Percentiles rank a stretch among this genome's conserved stretches.
Evolutionary conservation across 495 filamentous ascomycete species (phyloP).

Genomic region (Aspergillus nidulans): DNA sequence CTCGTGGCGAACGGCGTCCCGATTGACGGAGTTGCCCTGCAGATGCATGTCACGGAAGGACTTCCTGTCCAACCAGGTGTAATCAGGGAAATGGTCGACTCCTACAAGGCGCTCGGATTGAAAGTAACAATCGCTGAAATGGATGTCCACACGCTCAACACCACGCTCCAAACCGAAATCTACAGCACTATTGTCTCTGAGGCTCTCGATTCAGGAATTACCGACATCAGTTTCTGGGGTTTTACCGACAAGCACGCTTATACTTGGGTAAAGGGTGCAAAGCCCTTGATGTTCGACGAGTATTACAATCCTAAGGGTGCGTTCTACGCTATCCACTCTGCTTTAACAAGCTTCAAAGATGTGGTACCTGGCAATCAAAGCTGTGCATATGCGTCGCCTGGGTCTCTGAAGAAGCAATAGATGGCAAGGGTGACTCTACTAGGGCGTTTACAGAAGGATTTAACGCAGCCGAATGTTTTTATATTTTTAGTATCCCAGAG

Average conservation of each 20-base stretch:
- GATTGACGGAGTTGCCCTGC: not conserved
- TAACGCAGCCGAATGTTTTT: too few relatives aligned
- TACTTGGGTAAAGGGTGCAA: conserved; percentile 11
- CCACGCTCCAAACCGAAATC: not conserved
- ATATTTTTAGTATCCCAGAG: too few relatives aligned
- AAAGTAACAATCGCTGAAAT: not conserved
- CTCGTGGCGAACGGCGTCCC: not conserved
- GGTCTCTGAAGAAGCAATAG: too few relatives aligned
- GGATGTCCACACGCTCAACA: not conserved
- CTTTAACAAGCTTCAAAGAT: not conserved
- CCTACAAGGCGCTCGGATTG: not conserved
- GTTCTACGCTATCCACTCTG: not conserved
- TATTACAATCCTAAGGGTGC: conserved; percentile 8
- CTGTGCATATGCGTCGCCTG: too few relatives aligned
- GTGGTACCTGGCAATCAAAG: too few relatives aligned
- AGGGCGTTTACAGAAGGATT: too few relatives aligned
- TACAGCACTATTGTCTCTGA: not conserved
- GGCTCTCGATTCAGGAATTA: conserved; percentile 13
- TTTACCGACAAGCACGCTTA: conserved; percentile 17
- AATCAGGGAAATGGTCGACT: not conserved
- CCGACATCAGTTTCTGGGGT: conserved; percentile 15
- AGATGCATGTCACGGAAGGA: not conserved
- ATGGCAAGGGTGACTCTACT: too few relatives aligned
- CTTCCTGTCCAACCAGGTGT: not conserved
- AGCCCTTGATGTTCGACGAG: conserved; percentile 16